Evolutionary conservation across 139 green algal genomes (phyloP).

Genomic region (Nannochloris sp.): DNA sequence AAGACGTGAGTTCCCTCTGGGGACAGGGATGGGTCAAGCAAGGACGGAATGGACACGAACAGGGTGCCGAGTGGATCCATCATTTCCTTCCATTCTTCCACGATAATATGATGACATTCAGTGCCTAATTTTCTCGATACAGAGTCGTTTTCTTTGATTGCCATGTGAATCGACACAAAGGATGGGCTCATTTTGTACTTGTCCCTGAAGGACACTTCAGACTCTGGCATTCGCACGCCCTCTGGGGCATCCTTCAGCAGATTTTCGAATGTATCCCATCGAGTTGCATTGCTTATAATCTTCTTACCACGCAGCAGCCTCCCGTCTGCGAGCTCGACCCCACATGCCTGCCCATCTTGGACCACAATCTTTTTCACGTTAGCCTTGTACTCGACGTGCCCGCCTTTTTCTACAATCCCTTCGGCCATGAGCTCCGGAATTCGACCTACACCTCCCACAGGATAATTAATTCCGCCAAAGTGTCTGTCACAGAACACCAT

Average conservation of each 20-base stretch:
- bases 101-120: slow-evolving; percentile 87
- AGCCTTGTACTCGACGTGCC: slow-evolving; percentile 77
- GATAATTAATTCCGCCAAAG: slow-evolving; percentile 97
- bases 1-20: slow-evolving; percentile 76
- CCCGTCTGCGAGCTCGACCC: slow-evolving; percentile 76
- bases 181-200: slow-evolving; percentile 88
- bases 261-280: slow-evolving; percentile 95
- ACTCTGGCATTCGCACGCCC: slow-evolving; percentile 56
- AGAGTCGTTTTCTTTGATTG: slow-evolving; percentile 49
- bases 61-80: slow-evolving; percentile 74
- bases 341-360: slow-evolving; percentile 41
- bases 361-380: slow-evolving; percentile 81
- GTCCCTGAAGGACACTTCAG: slow-evolving; percentile 40
- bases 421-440: slow-evolving; percentile 69
- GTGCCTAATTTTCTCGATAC: slow-evolving; percentile 42
- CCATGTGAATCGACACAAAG: slow-evolving; percentile 90
- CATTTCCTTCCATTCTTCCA: slow-evolving; percentile 86
- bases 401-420: slow-evolving; percentile 61
- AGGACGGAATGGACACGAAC: slow-evolving; percentile 88
- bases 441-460: slow-evolving; percentile 73
- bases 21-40: slow-evolving; percentile 81
- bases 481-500: slow-evolving; percentile 85
- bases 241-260: slow-evolving; percentile 32
- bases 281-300: slow-evolving; percentile 85
- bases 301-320: slow-evolving; percentile 52